These are phyloP conservation scores for Pedinophyceae sp. DNA, from an alignment of 139 green algal genomes.

Conservation along the genomic window DNA sequence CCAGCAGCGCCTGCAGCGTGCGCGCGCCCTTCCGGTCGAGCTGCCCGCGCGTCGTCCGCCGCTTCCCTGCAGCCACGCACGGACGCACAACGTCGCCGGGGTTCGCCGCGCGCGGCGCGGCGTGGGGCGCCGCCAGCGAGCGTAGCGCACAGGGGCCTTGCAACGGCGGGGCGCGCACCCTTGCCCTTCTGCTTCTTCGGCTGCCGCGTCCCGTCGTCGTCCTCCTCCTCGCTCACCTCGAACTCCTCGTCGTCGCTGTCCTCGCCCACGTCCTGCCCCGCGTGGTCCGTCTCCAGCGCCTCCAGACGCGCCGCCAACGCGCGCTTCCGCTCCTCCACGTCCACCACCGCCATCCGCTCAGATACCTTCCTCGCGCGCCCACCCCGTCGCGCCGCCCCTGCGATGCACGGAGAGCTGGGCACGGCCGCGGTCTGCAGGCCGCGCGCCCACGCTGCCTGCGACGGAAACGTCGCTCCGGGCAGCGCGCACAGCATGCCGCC, in stretches of 20 bases:
- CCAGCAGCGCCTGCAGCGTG: conserved; percentile 41
- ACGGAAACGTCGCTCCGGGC: no score
- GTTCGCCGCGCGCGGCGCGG: conserved; percentile 17
- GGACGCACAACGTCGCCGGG: conserved; percentile 7
- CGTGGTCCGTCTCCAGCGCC: conserved; percentile 53
- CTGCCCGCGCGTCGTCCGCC: conserved; percentile 30
- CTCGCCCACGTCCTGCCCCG: conserved; percentile 2
- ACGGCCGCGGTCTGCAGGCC: no score
- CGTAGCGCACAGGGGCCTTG: not conserved
- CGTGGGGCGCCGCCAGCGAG: not conserved
- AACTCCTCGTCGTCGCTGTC: conserved; percentile 35
- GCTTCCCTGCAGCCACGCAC: conserved; percentile 3
- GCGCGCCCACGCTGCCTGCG: no score
- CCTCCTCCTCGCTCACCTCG: conserved; percentile 16
- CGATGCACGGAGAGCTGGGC: no score
- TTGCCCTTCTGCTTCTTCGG: not conserved
- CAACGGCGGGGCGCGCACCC: not conserved
- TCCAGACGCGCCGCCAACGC: conserved; percentile 42
- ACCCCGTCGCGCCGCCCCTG: conserved; percentile 20
- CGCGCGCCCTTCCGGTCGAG: conserved; percentile 22
- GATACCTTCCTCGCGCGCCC: conserved; percentile 44
- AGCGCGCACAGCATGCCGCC: no score
- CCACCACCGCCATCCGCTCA: conserved; percentile 45
- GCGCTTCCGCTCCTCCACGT: conserved; percentile 18
- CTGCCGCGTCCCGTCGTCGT: not conserved